Conservation (phyloP, 352 stramenopile genomes). For the Globisporangium takayamanum region DNA sequence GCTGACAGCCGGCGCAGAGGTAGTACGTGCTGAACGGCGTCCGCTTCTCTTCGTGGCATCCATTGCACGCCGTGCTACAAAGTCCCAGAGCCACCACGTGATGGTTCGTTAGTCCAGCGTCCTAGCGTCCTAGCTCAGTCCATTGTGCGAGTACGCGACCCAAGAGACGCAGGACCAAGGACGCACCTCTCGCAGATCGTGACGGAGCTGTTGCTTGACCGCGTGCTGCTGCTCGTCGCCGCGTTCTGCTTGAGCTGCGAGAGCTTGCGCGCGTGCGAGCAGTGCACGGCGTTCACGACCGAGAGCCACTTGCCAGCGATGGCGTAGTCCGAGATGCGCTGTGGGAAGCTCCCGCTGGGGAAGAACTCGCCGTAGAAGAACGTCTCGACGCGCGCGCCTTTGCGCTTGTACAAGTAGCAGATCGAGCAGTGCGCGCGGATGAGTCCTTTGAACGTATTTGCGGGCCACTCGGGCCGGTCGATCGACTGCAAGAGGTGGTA, state of each 20-base stretch:
- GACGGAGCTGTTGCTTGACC: background rate
- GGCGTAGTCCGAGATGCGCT: constrained; percentile 14
- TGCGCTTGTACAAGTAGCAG: constrained; percentile 31
- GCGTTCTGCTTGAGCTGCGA: background rate
- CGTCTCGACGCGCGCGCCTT: constrained; percentile 24
- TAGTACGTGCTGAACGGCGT: constrained; percentile 5
- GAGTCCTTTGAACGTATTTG: constrained; percentile 21
- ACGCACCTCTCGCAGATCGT: constrained; percentile 7
- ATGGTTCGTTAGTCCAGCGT: background rate
- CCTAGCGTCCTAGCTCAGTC: no score
- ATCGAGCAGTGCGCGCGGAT: constrained; percentile 28
- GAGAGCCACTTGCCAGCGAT: constrained; percentile 18
- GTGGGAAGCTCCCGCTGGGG: constrained; percentile 16
- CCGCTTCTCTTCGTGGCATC: background rate
- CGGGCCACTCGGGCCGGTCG: constrained; percentile 14
- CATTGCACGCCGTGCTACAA: constrained; percentile 13
- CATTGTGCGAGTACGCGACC: background rate
- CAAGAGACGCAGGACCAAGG: background rate
- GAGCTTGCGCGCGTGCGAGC: constrained; percentile 9
- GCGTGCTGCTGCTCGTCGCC: background rate
- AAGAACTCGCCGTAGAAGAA: constrained; percentile 37
- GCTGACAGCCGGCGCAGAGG: constrained; percentile 24
- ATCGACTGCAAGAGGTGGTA: constrained; percentile 21
- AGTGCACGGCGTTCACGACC: constrained; percentile 14
- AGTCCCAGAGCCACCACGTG: background rate